phyloP scores from a whole-genome alignment of 176 grass and related monocot genomes.

The Carex pumila region DNA sequence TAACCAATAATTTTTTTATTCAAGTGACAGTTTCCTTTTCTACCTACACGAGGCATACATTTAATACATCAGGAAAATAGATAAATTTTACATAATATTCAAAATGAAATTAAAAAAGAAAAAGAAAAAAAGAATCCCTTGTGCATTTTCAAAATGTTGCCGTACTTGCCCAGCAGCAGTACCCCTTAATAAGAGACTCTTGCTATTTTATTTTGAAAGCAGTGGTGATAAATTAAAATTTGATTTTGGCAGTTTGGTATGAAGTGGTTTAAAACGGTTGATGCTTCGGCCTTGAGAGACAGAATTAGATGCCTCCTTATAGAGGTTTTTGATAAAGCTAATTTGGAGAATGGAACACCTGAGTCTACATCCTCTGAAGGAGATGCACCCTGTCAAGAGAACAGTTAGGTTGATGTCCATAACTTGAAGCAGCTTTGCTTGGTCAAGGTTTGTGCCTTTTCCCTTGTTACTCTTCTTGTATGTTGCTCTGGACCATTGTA shows the following conservation, averaged over 20 bases:
- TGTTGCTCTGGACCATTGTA: neutral
- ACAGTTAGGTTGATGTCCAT: neutral
- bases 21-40: constrained; percentile 2
- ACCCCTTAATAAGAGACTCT: neutral
- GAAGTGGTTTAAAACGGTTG: constrained; percentile 63
- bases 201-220: neutral
- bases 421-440: neutral
- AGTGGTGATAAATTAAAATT: neutral
- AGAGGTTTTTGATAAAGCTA: constrained; percentile 34
- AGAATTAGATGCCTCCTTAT: constrained; percentile 35
- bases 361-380: neutral
- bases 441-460: neutral
- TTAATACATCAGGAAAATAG: neutral
- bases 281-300: constrained; percentile 54
- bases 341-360: constrained; percentile 10
- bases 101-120: too few relatives aligned
- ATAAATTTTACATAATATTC: neutral
- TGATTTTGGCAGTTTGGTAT: constrained; percentile 49
- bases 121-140: neutral
- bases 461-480: neutral
- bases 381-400: neutral
- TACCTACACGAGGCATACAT: neutral
- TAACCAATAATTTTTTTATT: constrained; percentile 9
- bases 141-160: neutral
- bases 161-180: neutral